Conservation (phyloP, 768 basidiomycete species). For the Ramaria rubella region DNA sequence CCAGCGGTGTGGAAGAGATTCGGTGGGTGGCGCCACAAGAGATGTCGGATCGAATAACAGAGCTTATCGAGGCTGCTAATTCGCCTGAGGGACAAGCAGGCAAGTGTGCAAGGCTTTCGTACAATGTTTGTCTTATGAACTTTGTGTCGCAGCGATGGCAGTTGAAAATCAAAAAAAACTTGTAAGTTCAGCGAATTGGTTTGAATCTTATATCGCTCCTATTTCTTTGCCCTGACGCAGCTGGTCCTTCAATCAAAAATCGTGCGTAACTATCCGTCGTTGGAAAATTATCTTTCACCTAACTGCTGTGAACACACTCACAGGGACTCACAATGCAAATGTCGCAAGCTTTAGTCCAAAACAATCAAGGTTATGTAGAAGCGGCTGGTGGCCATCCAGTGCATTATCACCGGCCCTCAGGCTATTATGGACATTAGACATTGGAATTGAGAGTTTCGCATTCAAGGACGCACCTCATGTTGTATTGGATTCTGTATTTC, state of each 20-base stretch:
- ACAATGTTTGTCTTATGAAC: not conserved
- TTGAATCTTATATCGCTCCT: not conserved
- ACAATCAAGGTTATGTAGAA: not conserved
- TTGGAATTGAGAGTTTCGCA: not conserved
- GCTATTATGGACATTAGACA: not conserved
- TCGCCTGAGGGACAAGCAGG: not conserved
- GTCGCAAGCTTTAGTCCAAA: not conserved
- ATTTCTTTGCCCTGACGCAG: not conserved
- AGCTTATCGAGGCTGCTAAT: constrained; percentile 7
- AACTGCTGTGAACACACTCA: not conserved
- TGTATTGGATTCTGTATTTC: constrained; percentile 3
- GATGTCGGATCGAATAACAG: constrained; percentile 12
- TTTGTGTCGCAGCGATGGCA: not conserved
- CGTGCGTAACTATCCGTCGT: not conserved
- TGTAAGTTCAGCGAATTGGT: not conserved
- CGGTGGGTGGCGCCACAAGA: constrained; percentile 11
- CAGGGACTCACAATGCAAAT: constrained; percentile 1
- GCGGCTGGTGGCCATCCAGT: not conserved
- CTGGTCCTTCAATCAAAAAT: constrained; percentile 1
- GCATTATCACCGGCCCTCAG: not conserved
- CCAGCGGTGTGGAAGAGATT: constrained; percentile 7
- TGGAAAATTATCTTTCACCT: not conserved
- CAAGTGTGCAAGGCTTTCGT: not conserved
- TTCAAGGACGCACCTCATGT: not conserved
- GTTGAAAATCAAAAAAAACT: not conserved